Conservation (phyloP, 2,329 filamentous ascomycete species). For the Chrysosphaeria jannelii region DNA sequence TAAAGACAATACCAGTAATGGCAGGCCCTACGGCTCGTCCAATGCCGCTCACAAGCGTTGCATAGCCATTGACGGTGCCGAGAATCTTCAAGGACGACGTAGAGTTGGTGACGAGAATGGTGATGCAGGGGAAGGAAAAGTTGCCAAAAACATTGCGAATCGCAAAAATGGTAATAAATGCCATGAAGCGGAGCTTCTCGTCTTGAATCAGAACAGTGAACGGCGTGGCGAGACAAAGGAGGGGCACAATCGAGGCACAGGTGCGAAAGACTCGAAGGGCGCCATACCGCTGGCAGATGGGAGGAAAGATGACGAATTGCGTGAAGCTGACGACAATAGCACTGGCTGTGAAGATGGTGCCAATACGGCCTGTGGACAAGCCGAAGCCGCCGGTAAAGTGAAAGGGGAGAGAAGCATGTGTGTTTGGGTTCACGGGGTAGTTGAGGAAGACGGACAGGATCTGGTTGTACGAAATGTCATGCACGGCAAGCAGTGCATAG, state of each 20-base stretch:
- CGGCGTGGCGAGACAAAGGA: constrained; percentile 55
- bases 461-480: constrained; percentile 65
- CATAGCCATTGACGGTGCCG: constrained; percentile 73
- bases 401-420: constrained; percentile 39
- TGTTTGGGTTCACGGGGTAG: constrained; percentile 30
- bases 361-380: constrained; percentile 40
- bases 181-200: constrained; percentile 18
- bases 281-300: constrained; percentile 40
- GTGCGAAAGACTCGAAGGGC: constrained; percentile 41
- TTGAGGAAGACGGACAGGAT: constrained; percentile 71
- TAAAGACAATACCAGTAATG: constrained; percentile 40
- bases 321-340: constrained; percentile 50
- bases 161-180: constrained; percentile 37
- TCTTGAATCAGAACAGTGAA: constrained; percentile 37
- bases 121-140: constrained; percentile 67
- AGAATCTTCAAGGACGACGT: constrained; percentile 45
- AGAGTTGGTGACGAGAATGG: constrained; percentile 74
- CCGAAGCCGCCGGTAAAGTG: constrained; percentile 66
- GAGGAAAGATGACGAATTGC: constrained; percentile 67
- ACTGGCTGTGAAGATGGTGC: constrained; percentile 59
- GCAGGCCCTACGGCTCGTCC: constrained; percentile 58
- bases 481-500: constrained; percentile 57
- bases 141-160: constrained; percentile 48
- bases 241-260: constrained; percentile 33
- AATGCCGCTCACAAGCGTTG: constrained; percentile 52